Base-by-base conservation (phyloP, 768 basidiomycete genomes). In the Cyclocybe cylindracea region DNA sequence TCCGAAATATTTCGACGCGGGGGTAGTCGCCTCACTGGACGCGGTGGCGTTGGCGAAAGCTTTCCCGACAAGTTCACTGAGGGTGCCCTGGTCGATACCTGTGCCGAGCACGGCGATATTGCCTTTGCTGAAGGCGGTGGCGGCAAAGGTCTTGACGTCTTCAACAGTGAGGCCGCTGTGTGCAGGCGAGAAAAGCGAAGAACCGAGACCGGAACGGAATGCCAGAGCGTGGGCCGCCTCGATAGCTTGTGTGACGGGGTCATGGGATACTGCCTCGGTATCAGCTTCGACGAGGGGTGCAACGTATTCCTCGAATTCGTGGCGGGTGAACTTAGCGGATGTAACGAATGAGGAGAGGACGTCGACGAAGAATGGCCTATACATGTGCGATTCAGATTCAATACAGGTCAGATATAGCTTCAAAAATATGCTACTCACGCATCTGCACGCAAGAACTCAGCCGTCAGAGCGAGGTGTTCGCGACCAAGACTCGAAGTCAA, bases 371-470 rank as follows among this genome's bases (percentile, higher is more conserved):
- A 87, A 94, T 35, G 79, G 74, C 70, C 94, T 97, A 68, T 19
- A 39, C 29, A 54, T 14, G 37, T 41, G 44, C n/a, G 58, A 16
- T 34, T 39, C 37, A 34, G n/a, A 35, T n/a, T 46, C 14, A 59
- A 51, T 13, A 32, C 19, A 36, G 8, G 9, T 4, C 5, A 11
- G 31, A 39, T 13, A 36, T n/a, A 2, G 3, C 14, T 19, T 19
- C 4, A 47, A 38, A 41, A 33, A 41, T 5, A 36, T 2, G 16
- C n/a, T 9, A 90, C 94, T 75, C 69, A 98, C 96, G 97, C 95
- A 70, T 99, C 94, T 42, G 92, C 94, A 52, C 87, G 84, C 61
- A 98, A 74, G 75, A 97, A 99, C 70, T 98, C 95, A 46, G 96
- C 94, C 18, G 92, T 95, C 67, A 98, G 73, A 53, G 93, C 86